Conservation (phyloP, 768 basidiomycete species). For the Filobasidium floriforme region DNA sequence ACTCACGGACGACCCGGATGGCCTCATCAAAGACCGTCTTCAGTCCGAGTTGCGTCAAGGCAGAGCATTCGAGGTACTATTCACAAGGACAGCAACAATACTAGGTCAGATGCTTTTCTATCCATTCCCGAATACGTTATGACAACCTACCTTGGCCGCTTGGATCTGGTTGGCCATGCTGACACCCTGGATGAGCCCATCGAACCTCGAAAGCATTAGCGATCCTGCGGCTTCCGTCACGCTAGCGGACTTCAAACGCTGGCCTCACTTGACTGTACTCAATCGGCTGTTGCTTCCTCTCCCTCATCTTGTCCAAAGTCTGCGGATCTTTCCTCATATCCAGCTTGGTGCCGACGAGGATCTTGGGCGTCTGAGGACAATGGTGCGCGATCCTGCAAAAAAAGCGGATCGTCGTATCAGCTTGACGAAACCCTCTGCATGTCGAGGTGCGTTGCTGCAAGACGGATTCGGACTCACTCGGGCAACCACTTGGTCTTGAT, state of each 20-base stretch:
- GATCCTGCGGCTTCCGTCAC: no score
- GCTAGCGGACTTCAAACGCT: no score
- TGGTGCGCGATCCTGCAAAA: conserved; percentile 47
- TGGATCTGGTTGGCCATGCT: conserved; percentile 86
- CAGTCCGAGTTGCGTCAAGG: conserved; percentile 44
- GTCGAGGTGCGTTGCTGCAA: background rate
- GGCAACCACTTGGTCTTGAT: conserved; percentile 51
- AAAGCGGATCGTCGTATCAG: background rate
- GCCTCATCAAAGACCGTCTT: conserved; percentile 47
- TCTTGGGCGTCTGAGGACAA: conserved; percentile 89
- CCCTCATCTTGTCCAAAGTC: conserved; percentile 51
- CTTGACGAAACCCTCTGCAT: background rate
- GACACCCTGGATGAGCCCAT: conserved; percentile 52
- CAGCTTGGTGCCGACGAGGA: conserved; percentile 88
- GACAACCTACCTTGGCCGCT: conserved; percentile 57
- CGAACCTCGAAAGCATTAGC: background rate
- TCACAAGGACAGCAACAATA: background rate
- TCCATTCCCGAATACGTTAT: no score
- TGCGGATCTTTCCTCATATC: conserved; percentile 81
- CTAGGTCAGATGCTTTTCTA: background rate
- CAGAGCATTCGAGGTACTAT: conserved; percentile 42
- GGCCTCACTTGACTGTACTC: conserved; percentile 25
- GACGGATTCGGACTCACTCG: conserved; percentile 20
- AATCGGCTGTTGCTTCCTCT: conserved; percentile 41
- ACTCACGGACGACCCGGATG: conserved; percentile 59